Evolutionary conservation across 106 monocot species (phyloP), one percentile per base, ranked within the genome.

Genomic region (Phalaenopsis equestris): DNA sequence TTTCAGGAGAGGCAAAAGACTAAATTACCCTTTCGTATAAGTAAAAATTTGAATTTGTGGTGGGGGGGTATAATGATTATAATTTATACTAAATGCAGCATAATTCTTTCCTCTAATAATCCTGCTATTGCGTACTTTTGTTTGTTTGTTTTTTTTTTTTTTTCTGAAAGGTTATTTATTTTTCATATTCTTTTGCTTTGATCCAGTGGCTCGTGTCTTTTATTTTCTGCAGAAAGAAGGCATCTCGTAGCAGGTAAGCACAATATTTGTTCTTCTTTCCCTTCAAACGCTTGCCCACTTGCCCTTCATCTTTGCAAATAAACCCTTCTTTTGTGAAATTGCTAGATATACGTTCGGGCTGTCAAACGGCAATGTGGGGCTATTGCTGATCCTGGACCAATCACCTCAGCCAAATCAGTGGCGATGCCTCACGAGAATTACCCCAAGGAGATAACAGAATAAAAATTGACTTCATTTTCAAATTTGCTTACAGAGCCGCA

Each of bases 161-260:
- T 65, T 65, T 1, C 23, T 7, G 21, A 1, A 6, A 65, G 7
- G 9, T 1, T 65, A 24, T 8, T 65, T 4, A 23, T 23, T 8
- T 23, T 16, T 79, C 43, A 15, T 46, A 23, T 52, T 80, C 48
- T 47, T 76, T 73, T 6, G 61, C 23, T 81, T 83, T 83, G 15
- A 78, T 79, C 19, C 85, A 93, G 90, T 86, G 88, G 90, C 49
- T 87, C 16, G 12, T 88, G 46, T 85, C 88, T 45, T 79, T 88
- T 78, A 45, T 90, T 41, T 85, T 85, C 70, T 90, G 93, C 90
- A 84, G 81, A 78, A 90, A 82, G 83, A 90, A 86, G 82, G 64
- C 86, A 83, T 73, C 85, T 80, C 80, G 84, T 49, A 86, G 77
- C 81, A 93, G 85, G 90, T 93, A 88, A 75, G 16, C 74, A 41